These are phyloP conservation scores for Xylaria venustula DNA, from an alignment of 495 filamentous ascomycete genomes.

Conservation along the genomic window DNA sequence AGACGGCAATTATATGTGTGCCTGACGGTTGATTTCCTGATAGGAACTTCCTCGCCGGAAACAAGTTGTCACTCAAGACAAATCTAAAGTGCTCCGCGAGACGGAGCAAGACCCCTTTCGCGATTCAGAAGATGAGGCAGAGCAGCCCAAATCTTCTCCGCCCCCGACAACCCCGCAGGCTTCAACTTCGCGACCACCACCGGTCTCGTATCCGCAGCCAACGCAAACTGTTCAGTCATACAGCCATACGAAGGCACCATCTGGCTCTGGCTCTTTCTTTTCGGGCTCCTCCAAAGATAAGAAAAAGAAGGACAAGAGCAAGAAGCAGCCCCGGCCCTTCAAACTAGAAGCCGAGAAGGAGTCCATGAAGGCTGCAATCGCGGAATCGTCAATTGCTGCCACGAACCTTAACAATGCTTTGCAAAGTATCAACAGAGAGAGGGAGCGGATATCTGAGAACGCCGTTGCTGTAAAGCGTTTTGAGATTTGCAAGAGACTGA, in stretches of 20 bases:
- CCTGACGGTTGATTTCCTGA: slow-evolving; percentile 6
- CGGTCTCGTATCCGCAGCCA: slow-evolving; percentile 30
- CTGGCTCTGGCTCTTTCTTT: slow-evolving; percentile 29
- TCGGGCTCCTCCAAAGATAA: slow-evolving; percentile 40
- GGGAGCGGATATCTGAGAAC: slow-evolving; percentile 83
- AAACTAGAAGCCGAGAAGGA: slow-evolving; percentile 87
- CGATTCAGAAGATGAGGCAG: slow-evolving; percentile 59
- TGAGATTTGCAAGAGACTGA: slow-evolving; percentile 79
- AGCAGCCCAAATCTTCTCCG: slow-evolving; percentile 17
- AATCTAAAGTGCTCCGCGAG: slow-evolving; percentile 78
- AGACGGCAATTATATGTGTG: background rate
- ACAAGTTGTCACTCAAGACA: slow-evolving; percentile 62
- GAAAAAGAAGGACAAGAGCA: slow-evolving; percentile 48
- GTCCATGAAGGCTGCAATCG: slow-evolving; percentile 76
- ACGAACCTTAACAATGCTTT: slow-evolving; percentile 89
- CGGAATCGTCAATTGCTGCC: slow-evolving; percentile 79
- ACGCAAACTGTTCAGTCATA: slow-evolving; percentile 34
- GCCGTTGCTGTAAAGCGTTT: slow-evolving; percentile 71
- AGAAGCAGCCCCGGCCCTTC: slow-evolving; percentile 60
- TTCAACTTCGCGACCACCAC: slow-evolving; percentile 33
- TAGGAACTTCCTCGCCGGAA: slow-evolving; percentile 56
- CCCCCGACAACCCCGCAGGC: slow-evolving; percentile 17
- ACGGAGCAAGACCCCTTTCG: slow-evolving; percentile 62
- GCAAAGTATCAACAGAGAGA: slow-evolving; percentile 88
- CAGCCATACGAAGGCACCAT: slow-evolving; percentile 28